Evolutionary conservation across 1,284 basidiomycete genomes (phyloP), one percentile per base, ranked within the genome.

Genomic region (Fomitopsis betulina): DNA sequence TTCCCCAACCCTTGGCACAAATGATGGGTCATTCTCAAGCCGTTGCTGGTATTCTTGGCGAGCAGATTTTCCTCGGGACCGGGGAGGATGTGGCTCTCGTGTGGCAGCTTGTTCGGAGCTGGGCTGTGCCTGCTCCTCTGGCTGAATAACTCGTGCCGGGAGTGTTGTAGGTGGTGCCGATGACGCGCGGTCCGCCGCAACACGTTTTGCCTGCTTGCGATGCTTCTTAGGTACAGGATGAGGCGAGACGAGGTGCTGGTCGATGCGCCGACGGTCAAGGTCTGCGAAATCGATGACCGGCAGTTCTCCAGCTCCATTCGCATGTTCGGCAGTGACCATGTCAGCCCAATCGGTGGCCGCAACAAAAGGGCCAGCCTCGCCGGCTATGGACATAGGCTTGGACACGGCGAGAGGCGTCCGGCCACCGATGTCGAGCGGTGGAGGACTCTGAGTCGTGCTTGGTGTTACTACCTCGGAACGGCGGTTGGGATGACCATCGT

Each of bases 1-100:
- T 61, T 88, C 87, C 60, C 93, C 93, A 13, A 94, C 89, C 27
- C 85, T 88, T 23, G 93, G 93, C 32, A 92, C 88, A 68, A 87
- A 93, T 1, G 91, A 90, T 1, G 93, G 93, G 70, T 96, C 93
- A 21, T 76, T 79, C 63, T 89, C 87, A 25, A 93, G 76, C 35
- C 86, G 83, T 60, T 89, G 81, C 65, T 90, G 86, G 70, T 93
- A 93, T 25, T 84, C 86, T 67, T 91, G 87, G 45, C 87, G 85
- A 40, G 84, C 87, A 25, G 81, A 79, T 60, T 86, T 84, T 30
- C 81, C 83, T 15, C 80, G 81, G 61, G 43, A 38, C 59, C 60
- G 45, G 45, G 55, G 38, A 17, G 66, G 35, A 12, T 37, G 35
- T 37, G 35, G 42, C 25, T 69, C 65, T 27, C 51, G 37, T 15